Base-by-base conservation (phyloP, 2,329 filamentous ascomycete genomes). In the Hymenoscyphus infarciens region DNA sequence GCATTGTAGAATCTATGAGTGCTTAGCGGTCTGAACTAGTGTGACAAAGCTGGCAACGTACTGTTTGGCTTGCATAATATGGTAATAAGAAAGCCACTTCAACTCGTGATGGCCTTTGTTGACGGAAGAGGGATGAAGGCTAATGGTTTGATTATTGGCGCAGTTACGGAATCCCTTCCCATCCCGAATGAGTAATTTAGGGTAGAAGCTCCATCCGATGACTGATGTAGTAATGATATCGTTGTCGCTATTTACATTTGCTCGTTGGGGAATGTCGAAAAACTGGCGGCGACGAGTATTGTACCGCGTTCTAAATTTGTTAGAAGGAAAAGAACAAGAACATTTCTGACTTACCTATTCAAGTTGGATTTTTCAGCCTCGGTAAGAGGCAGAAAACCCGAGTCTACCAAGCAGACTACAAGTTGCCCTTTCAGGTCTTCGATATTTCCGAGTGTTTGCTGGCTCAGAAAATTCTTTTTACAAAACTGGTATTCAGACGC, bases 401-500 rank as follows among this genome's bases (percentile, higher is more conserved):
- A 91, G 70, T 98, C 95, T 6, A 89, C 89, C 0, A 99, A 82
- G 0, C 91, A 90, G 1, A 91, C 87, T 1, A 97, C 81, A 0
- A 99, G 84, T 72, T 99, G 95, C 6, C 90, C 90, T 76, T 98
- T 99, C 60, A 98, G 83, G 70, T 99, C 95, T 75, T 99, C 95
- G 67, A 99, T 97, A 66, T 95, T 96, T 56, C 87, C 82, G 3
- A 99, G 82, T 3, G 91, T 95, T 74, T 96, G 92, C n/a, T 89
- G 83, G 64, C 88, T 94, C 59, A 99, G 83, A 72, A 93, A 97
- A 76, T 97, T 97, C 78, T 96, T 97, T 70, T 89, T 88, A 78
- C 95, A 99, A 76, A 96, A 99, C 68, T 92, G 86, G 71, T 88
- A 91, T 71, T 98, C 94, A 57, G 89, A 91, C 56, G 84, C 82